Percentiles rank a stretch among this genome's conserved stretches.
Evolutionary conservation across 2,329 filamentous ascomycete species (phyloP).

Genomic region (Colletotrichum sp.): DNA sequence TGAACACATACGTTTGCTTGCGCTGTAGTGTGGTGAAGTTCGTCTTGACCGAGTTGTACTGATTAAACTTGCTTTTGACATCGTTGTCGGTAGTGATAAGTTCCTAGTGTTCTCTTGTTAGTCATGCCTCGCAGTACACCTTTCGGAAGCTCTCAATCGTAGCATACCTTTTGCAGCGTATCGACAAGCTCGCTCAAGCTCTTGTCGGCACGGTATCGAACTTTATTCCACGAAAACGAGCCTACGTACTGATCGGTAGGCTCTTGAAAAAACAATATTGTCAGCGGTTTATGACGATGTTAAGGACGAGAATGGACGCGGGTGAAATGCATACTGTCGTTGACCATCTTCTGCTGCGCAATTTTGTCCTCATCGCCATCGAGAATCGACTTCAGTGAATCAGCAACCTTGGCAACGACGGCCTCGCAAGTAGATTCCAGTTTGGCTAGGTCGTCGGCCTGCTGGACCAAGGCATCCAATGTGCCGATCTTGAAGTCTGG

Average conservation of each 20-base stretch:
- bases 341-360: constrained; percentile 88
- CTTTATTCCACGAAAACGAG: constrained; percentile 94
- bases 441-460: constrained; percentile 94
- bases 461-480: constrained; percentile 90
- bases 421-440: constrained; percentile 79
- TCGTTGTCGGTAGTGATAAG: constrained; percentile 92
- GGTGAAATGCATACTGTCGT: constrained; percentile 69
- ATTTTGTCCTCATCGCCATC: constrained; percentile 85
- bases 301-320: constrained; percentile 14
- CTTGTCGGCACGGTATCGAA: constrained; percentile 94
- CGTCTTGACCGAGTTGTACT: constrained; percentile 91
- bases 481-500: constrained; percentile 98
- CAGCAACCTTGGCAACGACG: constrained; percentile 86
- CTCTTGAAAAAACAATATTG: constrained; percentile 57
- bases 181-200: constrained; percentile 86
- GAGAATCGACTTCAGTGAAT: constrained; percentile 82
- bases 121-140: not conserved
- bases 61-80: constrained; percentile 90
- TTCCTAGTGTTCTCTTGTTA: constrained; percentile 61
- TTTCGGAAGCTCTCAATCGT: not conserved
- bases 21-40: constrained; percentile 82
- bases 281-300: constrained; percentile 24
- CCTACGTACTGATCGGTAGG: constrained; percentile 94
- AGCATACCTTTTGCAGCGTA: constrained; percentile 79
- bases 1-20: constrained; percentile 75